A percentile compares a stretch with the other conserved stretches of the same genome.
Conservation (phyloP, 805 yeast genomes). For the Wickerhamiella musiphila region DNA sequence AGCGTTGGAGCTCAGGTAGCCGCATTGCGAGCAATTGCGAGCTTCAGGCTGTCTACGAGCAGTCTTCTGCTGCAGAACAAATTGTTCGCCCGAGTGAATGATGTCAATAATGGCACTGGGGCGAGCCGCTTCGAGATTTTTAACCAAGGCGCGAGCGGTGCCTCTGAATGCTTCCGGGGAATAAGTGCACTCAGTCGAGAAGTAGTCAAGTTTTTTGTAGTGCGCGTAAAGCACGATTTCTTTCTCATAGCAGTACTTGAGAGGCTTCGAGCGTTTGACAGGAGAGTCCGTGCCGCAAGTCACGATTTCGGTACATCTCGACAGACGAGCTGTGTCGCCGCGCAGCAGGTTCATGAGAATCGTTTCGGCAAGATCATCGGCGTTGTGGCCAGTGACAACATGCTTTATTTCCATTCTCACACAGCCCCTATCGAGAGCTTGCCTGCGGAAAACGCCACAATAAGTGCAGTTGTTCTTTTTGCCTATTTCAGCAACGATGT, state of each 20-base stretch:
- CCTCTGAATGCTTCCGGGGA: constrained; percentile 99
- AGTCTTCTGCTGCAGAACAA: constrained; percentile 9
- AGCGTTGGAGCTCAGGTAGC: constrained; percentile 73
- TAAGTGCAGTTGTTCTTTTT: constrained; percentile 89
- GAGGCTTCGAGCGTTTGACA: constrained; percentile 84
- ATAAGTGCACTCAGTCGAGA: constrained; percentile 92
- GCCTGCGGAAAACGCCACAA: constrained; percentile 94
- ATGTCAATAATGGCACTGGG: constrained; percentile 91
- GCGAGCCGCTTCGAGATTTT: constrained; percentile 73
- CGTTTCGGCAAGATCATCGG: constrained; percentile 98
- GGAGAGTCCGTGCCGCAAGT: constrained; percentile 66
- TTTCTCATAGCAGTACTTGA: constrained; percentile 89
- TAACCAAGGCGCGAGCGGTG: constrained; percentile 83
- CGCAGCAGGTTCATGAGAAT: constrained; percentile 84
- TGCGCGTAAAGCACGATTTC: constrained; percentile 96
- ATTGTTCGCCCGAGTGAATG: constrained; percentile 72
- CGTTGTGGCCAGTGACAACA: constrained; percentile 96
- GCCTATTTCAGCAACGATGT: constrained; percentile 87
- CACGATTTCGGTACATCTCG: constrained; percentile 68
- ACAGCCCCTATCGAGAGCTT: constrained; percentile 93
- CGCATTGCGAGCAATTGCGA: constrained; percentile 63
- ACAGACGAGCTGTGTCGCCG: constrained; percentile 92
- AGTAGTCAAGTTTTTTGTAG: constrained; percentile 84
- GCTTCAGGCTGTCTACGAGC: constrained; percentile 14
- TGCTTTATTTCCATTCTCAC: constrained; percentile 68